phyloP scores from a whole-genome alignment of 306 rosid genomes.

The Cucurbita argyrosperma region DNA sequence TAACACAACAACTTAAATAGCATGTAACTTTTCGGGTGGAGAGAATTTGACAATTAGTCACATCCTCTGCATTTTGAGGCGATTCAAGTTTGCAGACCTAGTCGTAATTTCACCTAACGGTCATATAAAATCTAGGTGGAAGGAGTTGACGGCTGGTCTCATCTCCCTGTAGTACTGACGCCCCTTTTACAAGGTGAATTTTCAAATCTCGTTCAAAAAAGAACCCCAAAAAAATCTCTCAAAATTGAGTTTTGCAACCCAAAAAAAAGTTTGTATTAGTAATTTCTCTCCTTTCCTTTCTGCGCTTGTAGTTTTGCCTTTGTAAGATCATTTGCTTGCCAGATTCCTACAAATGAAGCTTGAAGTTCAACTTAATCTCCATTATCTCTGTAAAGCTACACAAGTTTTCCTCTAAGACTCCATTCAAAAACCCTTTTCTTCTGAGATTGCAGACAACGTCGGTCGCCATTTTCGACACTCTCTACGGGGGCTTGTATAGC shows the following conservation, averaged over 20 bases:
- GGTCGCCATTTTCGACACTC: constrained; percentile 37
- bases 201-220: background rate
- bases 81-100: too few relatives aligned
- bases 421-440: background rate
- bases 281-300: background rate
- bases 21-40: too few relatives aligned
- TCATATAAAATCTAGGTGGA: too few relatives aligned
- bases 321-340: background rate
- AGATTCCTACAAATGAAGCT: background rate
- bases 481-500: background rate
- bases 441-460: background rate
- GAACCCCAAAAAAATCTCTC: background rate
- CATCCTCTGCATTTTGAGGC: too few relatives aligned
- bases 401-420: too few relatives aligned
- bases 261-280: background rate
- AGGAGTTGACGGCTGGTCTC: too few relatives aligned
- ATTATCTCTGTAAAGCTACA: background rate
- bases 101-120: too few relatives aligned
- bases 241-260: background rate
- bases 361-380: background rate
- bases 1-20: too few relatives aligned
- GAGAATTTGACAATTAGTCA: too few relatives aligned
- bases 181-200: background rate
- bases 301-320: background rate
- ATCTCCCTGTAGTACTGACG: too few relatives aligned